A percentile compares a stretch with the other conserved stretches of the same genome.
Evolutionary conservation across 2,329 filamentous ascomycete genomes (phyloP).

Genomic region (Massarina eburnea): DNA sequence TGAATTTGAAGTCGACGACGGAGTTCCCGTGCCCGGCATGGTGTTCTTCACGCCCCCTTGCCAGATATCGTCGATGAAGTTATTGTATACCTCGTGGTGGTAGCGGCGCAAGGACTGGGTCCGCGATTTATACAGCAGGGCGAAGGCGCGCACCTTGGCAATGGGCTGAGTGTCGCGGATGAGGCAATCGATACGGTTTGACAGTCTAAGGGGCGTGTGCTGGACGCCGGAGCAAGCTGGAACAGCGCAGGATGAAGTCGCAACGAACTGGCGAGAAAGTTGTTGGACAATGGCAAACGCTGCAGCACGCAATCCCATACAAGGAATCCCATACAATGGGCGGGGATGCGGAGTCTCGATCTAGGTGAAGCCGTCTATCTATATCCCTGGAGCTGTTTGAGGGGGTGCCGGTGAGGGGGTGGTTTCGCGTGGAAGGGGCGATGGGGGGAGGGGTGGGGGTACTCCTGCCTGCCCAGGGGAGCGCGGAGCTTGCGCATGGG

Average conservation of each 20-base stretch:
- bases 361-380: too few species aligned
- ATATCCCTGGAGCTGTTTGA: too few species aligned
- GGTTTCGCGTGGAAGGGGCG: conserved; percentile 1
- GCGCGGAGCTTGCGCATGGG: conserved; percentile 1
- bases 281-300: conserved; percentile 4
- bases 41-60: conserved; percentile 2
- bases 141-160: not conserved
- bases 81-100: conserved; percentile 3
- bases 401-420: not conserved
- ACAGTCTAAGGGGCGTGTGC: not conserved
- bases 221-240: conserved; percentile 6
- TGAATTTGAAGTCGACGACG: conserved; percentile 33
- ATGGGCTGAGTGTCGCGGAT: conserved; percentile 2
- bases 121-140: not conserved
- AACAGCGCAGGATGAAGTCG: not conserved
- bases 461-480: not conserved
- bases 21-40: conserved; percentile 25
- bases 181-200: conserved; percentile 9
- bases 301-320: conserved; percentile 13
- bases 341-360: conserved; percentile 1
- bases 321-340: too few species aligned
- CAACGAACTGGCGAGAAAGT: not conserved
- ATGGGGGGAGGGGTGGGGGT: conserved; percentile 9
- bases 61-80: not conserved
- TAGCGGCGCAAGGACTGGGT: conserved; percentile 5